Evolutionary conservation across 345 rosid genomes (phyloP).

Genomic region (Zanthoxylum bungeanum): DNA sequence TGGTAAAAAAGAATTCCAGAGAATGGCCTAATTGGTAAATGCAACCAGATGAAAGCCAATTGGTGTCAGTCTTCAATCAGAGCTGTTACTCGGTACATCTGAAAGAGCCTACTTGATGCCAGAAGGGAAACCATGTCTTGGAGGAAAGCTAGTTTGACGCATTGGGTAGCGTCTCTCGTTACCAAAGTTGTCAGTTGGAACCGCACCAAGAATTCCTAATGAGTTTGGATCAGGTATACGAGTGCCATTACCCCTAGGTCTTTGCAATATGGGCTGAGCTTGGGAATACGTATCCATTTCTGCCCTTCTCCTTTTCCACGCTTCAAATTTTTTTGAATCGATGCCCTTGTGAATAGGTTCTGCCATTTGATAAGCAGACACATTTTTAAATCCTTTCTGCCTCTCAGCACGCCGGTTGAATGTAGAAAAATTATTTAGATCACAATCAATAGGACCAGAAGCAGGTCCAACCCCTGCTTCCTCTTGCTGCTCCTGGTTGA

Average conservation of each 20-base stretch:
- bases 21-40: slow-evolving; percentile 23
- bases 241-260: slow-evolving; percentile 37
- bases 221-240: slow-evolving; percentile 64
- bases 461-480: slow-evolving; percentile 68
- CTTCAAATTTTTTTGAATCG: slow-evolving; percentile 74
- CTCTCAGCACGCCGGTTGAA: slow-evolving; percentile 38
- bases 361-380: slow-evolving; percentile 37
- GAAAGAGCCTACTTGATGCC: slow-evolving; percentile 37
- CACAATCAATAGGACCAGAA: slow-evolving; percentile 36
- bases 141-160: slow-evolving; percentile 66
- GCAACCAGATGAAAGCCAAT: slow-evolving; percentile 22
- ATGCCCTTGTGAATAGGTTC: slow-evolving; percentile 55
- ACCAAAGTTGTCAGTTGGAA: slow-evolving; percentile 57
- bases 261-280: slow-evolving; percentile 42
- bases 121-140: slow-evolving; percentile 50
- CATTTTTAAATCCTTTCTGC: slow-evolving; percentile 55
- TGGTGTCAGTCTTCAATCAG: slow-evolving; percentile 19
- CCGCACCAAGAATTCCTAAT: slow-evolving; percentile 93
- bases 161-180: slow-evolving; percentile 52
- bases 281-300: slow-evolving; percentile 44
- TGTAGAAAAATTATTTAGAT: slow-evolving; percentile 42
- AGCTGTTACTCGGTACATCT: slow-evolving; percentile 6
- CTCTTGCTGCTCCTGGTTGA: slow-evolving; percentile 73
- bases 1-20: slow-evolving; percentile 40
- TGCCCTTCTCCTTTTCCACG: slow-evolving; percentile 87